These are phyloP conservation scores for Cercophora newfieldiana DNA, from an alignment of 495 filamentous ascomycete species.

Conservation along the genomic window DNA sequence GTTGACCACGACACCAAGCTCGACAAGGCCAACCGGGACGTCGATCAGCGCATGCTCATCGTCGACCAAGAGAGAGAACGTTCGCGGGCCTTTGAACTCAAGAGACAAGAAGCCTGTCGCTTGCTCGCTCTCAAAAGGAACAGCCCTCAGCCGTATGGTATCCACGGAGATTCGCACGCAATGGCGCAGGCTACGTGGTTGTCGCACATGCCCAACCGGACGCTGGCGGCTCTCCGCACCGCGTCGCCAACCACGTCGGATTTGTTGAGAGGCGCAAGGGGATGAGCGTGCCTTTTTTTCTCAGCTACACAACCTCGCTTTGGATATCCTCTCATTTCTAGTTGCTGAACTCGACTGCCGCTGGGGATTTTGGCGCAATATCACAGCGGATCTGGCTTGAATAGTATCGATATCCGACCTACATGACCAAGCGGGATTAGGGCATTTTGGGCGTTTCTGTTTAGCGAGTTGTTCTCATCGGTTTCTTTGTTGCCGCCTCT, in stretches of 20 bases:
- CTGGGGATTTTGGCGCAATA: neutral
- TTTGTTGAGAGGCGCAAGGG: conserved; percentile 26
- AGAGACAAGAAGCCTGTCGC: conserved; percentile 38
- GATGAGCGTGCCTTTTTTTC: neutral
- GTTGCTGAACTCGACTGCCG: neutral
- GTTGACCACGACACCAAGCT: conserved; percentile 33
- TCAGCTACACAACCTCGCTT: neutral
- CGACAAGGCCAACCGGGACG: conserved; percentile 41
- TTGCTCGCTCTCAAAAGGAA: conserved; percentile 29
- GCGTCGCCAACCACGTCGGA: conserved; percentile 24
- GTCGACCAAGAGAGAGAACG: conserved; percentile 43
- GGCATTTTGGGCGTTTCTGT: neutral
- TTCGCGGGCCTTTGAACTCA: conserved; percentile 42
- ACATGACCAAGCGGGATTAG: neutral
- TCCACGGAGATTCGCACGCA: conserved; percentile 3
- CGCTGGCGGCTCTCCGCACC: conserved; percentile 24
- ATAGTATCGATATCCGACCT: neutral
- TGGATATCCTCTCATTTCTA: neutral
- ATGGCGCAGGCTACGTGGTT: conserved; percentile 14
- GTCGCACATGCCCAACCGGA: conserved; percentile 18
- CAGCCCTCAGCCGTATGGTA: conserved; percentile 23
- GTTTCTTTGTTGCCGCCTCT: neutral
- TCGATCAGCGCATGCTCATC: conserved; percentile 33
- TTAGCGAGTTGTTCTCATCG: neutral
- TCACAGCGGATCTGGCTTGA: neutral